Evolutionary conservation across 1,139 yeast genomes (phyloP), one percentile per base, ranked within the genome.

Genomic region (Trichomonascaceae sp.): DNA sequence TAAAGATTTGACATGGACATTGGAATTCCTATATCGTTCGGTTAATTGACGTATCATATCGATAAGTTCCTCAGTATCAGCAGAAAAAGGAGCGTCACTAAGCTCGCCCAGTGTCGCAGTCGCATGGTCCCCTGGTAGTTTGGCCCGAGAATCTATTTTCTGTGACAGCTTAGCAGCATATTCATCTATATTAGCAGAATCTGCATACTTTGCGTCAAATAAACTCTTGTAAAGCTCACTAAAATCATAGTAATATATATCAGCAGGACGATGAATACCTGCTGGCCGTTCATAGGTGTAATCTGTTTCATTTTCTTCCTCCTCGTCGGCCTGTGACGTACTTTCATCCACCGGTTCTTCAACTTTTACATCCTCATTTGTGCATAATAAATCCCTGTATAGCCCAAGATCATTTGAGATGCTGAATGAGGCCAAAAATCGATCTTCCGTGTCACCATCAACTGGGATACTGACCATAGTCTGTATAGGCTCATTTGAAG

Each of bases 21-120:
- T 67, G 49, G 72, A 69, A 1, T 64, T 58, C 4, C 62, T 58
- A 59, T 72, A 77, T 58, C 73, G 76, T 1, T 62, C 69, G 18
- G 66, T 63, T 38, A 82, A 64, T 58, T 82, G 84, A 2, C 69
- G 71, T 24, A 82, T 57, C 84, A 82, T 78, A 20, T 76, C 70
- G 53, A 79, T 81, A 41, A 80, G 67, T 58, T 81, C 84, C 1
- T 63, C 62, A 3, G 77, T 55, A 49, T 75, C 74, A 2, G 61
- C 55, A 1, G 41, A 36, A 36, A 36, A 77, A 62, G 2, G 60
- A 9, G 27, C 13, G 15, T 30, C 22, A 17, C n/a, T 59, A 57
- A 61, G 46, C 24, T 61, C 63, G 17, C 43, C 41, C 20, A 61
- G 55, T 13, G 59, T 52, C 27, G 52, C 41, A 46, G 43, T 50